These are phyloP conservation scores for Solanum aculeatissimum DNA, from an alignment of 305 asterid genomes.

Conservation along the genomic window DNA sequence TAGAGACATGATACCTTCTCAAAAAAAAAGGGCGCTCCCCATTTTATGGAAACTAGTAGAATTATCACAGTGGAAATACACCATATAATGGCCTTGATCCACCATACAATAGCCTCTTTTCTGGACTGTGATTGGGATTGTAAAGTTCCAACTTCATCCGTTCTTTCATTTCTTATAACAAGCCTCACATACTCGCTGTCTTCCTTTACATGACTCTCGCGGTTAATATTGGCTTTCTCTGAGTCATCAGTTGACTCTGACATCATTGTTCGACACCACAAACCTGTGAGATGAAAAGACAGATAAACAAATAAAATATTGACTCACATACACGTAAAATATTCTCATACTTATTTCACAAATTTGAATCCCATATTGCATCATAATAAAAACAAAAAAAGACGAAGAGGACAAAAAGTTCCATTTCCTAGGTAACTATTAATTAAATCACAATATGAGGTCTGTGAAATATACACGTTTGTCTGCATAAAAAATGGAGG, in stretches of 20 bases:
- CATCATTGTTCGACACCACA: conserved; percentile 52
- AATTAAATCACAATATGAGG: not conserved
- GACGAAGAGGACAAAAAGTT: not conserved
- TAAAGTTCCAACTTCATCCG: conserved; percentile 21
- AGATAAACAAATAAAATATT: not conserved
- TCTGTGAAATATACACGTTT: not conserved
- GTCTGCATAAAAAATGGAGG: not conserved
- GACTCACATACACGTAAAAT: not conserved
- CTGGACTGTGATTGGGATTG: conserved; percentile 28
- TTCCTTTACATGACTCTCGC: conserved; percentile 29
- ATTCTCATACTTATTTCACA: not conserved
- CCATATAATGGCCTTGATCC: conserved; percentile 50
- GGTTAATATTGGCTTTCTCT: conserved; percentile 24
- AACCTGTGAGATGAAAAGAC: conserved; percentile 19
- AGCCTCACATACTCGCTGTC: conserved; percentile 70
- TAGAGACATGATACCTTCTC: conserved; percentile 52
- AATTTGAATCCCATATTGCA: not conserved
- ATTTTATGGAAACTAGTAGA: conserved; percentile 43
- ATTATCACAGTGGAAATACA: conserved; percentile 25
- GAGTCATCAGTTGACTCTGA: conserved; percentile 36
- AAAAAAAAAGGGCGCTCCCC: conserved; percentile 72
- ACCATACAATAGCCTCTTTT: conserved; percentile 34
- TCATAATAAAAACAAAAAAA: not conserved
- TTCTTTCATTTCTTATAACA: conserved; percentile 39
- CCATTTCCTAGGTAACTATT: not conserved